These are phyloP conservation scores for Xylariomycetidae sp. DNA, from an alignment of 2,329 filamentous ascomycete genomes.

Conservation along the genomic window DNA sequence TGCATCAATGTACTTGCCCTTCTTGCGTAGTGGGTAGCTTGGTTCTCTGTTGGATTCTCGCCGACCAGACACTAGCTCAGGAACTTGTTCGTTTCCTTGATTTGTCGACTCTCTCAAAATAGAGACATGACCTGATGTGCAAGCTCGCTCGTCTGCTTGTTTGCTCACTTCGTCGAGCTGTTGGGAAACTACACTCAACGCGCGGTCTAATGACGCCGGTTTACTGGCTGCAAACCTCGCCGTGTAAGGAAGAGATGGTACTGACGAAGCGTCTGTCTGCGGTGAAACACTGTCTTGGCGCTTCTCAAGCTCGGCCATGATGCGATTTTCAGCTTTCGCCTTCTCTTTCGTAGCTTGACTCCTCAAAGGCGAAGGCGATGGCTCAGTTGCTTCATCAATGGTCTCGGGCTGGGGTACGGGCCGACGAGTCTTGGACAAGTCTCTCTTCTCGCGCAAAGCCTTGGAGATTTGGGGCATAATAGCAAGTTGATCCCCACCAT, in stretches of 20 bases:
- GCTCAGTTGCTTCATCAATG: constrained; percentile 16
- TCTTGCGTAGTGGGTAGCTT: too few relatives aligned
- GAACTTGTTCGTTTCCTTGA: constrained; percentile 5
- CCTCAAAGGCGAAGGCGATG: too few relatives aligned
- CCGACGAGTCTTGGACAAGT: constrained; percentile 11
- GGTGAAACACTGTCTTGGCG: too few relatives aligned
- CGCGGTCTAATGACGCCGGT: constrained; percentile 27
- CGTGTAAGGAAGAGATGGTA: constrained; percentile 25
- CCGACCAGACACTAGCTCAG: constrained; percentile 1
- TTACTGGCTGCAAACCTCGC: constrained; percentile 22
- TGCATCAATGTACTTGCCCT: too few relatives aligned
- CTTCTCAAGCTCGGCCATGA: too few relatives aligned
- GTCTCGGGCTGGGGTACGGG: constrained; percentile 10
- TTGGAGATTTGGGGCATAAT: constrained; percentile 8
- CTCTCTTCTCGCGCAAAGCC: constrained; percentile 13
- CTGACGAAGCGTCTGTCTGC: constrained; percentile 17
- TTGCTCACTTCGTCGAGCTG: constrained; percentile 19
- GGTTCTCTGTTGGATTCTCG: neutral
- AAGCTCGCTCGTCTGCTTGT: constrained; percentile 6
- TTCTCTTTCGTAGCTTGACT: too few relatives aligned
- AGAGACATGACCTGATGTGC: constrained; percentile 1
- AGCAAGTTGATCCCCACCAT: constrained; percentile 4
- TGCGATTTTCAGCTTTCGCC: too few relatives aligned
- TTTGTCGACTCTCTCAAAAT: constrained; percentile 11
- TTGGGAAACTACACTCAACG: constrained; percentile 24